Evolutionary conservation across 768 basidiomycete genomes (phyloP).

Genomic region (Tulasnella sp.): DNA sequence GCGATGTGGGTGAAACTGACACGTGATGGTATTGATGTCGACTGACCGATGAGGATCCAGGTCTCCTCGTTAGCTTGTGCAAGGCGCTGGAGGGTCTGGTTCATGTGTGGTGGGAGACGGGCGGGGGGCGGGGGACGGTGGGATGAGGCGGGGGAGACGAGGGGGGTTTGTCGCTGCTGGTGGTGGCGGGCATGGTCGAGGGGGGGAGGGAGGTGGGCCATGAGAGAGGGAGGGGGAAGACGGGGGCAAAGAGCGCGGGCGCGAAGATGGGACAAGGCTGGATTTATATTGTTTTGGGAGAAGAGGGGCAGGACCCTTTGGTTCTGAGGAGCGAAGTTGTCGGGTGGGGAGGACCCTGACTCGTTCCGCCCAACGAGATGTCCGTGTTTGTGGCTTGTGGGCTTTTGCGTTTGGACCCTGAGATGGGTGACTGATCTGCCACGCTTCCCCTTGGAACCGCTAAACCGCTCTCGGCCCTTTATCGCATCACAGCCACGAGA

Average conservation of each 20-base stretch:
- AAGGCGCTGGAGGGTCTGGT: constrained; percentile 52
- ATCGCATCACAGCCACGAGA: too few species aligned
- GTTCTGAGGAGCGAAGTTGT: too few species aligned
- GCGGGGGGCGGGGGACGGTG: constrained; percentile 2
- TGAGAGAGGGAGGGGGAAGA: constrained; percentile 32
- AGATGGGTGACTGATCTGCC: too few species aligned
- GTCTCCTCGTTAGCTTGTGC: constrained; percentile 85
- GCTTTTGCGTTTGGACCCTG: too few species aligned
- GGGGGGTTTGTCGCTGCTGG: constrained; percentile 20
- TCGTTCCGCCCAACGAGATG: too few species aligned
- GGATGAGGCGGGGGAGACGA: constrained; percentile 25
- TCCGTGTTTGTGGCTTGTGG: too few species aligned
- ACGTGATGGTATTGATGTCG: not conserved
- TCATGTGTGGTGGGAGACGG: not conserved
- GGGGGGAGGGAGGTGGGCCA: constrained; percentile 26
- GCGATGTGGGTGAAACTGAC: not conserved
- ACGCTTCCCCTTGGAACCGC: too few species aligned
- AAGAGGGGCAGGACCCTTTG: too few species aligned
- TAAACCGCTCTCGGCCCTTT: too few species aligned
- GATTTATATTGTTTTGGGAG: too few species aligned
- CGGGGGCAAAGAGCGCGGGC: constrained; percentile 25
- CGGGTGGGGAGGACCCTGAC: too few species aligned
- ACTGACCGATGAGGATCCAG: constrained; percentile 82
- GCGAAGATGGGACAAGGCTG: too few species aligned
- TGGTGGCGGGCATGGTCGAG: constrained; percentile 26